A percentile compares a stretch with the other conserved stretches of the same genome.
These are phyloP conservation scores for Musa itinerans DNA, from an alignment of 176 grass and related monocot genomes.

Conservation along the genomic window DNA sequence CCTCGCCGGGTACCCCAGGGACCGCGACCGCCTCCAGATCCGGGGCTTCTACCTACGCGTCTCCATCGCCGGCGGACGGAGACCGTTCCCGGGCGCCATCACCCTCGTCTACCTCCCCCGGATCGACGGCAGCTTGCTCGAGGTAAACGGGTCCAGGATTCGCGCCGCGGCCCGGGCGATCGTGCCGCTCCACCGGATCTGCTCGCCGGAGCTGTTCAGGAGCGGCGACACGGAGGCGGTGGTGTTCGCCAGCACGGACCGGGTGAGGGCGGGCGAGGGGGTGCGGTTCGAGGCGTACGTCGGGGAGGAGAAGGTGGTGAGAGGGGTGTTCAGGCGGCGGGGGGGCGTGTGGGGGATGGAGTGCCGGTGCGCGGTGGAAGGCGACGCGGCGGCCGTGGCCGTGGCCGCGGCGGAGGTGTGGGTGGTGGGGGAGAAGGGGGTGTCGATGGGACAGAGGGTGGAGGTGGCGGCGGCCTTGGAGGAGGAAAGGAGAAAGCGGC, in stretches of 20 bases:
- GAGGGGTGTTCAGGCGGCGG: slow-evolving; percentile 22
- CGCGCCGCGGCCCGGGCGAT: slow-evolving; percentile 25
- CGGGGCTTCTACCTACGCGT: slow-evolving; percentile 47
- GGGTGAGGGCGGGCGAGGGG: slow-evolving; percentile 34
- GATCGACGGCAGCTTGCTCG: slow-evolving; percentile 35
- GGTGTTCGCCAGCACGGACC: slow-evolving; percentile 43
- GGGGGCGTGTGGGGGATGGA: slow-evolving; percentile 10
- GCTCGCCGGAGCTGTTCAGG: background rate
- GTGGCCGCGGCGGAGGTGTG: slow-evolving; percentile 31
- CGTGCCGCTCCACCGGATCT: slow-evolving; percentile 20
- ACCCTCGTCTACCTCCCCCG: slow-evolving; percentile 37
- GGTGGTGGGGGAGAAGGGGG: slow-evolving; percentile 23
- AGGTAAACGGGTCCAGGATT: slow-evolving; percentile 24
- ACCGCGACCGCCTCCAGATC: slow-evolving; percentile 21
- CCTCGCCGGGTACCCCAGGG: background rate
- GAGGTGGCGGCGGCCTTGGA: slow-evolving; percentile 11
- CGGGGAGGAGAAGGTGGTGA: slow-evolving; percentile 14
- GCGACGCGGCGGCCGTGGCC: background rate
- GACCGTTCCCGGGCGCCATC: slow-evolving; percentile 5
- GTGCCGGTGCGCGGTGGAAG: slow-evolving; percentile 9
- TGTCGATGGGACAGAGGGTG: slow-evolving; percentile 21
- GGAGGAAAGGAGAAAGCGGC: background rate
- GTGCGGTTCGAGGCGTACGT: slow-evolving; percentile 45
- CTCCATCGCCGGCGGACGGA: background rate
- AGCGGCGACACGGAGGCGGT: background rate